Base-by-base conservation (phyloP, 805 yeast species). In the Saturnispora dispora region DNA sequence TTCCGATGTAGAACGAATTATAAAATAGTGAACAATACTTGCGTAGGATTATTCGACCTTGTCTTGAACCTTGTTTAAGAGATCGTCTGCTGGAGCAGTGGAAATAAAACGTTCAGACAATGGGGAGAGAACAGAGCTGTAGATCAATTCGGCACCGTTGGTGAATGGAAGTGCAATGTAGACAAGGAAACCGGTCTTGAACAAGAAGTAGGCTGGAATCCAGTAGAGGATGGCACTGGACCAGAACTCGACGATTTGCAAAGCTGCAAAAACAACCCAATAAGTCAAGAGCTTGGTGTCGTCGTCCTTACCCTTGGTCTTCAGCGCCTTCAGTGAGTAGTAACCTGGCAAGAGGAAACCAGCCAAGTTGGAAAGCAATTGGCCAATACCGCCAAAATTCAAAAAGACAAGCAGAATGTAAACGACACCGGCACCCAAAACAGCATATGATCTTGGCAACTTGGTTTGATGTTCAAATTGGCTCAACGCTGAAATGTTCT, bases 251-350 rank as follows among this genome's bases (percentile, higher is more conserved):
- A 88, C 66, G 49, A 93, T 90, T 68, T 83, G 88, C 73, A 93
- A 79, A 61, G 83, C 82, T 15, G 96, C 96, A 66, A 87, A 93
- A n/a, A 93, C 96, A 53, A 93, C 96, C 99, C 99, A 93, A 76
- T 93, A 93, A 13, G 97, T 87, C 64, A 93, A 78, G 66, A 87
- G 79, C 67, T 85, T 83, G 45, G 93, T 82, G 70, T 93, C 99
- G 67, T 91, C 97, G 42, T 72, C 70, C 41, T 81, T 70, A 17
- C 77, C 63, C 9, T 79, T 57, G 22, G 96, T 85, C 68, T 82
- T 85, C 58, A 93, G 75, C 22, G 99, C 98, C 56, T 79, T 66
- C 55, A 93, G 74, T 8, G 98, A 91, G 64, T 77, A 81, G 73
- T 90, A 91, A 50, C 93, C 91, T 45, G 99, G 99, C 55, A 89